Evolutionary conservation across 345 rosid species (phyloP), one percentile per base, ranked within the genome.

Genomic region (Moringa oleifera): DNA sequence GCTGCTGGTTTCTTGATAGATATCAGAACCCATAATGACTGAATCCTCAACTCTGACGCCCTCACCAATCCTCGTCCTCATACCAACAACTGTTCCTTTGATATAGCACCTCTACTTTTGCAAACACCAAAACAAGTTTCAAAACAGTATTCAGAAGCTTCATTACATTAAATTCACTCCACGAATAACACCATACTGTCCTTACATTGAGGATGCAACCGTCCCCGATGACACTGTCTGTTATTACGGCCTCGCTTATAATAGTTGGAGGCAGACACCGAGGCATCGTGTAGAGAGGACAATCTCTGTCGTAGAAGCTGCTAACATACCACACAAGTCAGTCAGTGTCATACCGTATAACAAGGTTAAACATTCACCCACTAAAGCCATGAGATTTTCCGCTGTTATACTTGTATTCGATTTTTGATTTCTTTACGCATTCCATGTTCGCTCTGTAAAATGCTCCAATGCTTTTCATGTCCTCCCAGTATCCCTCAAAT

Each of bases 401-500:
- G n/a, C n/a, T n/a, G n/a, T n/a, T n/a, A n/a, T n/a, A 83, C 83
- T 81, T 78, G 63, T 66, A 73, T 57, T 65, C 71, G 37, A 56
- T 60, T 58, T 59, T 67, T 20, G 73, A 71, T 68, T 71, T 75
- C 80, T 74, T 85, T 47, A 80, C 74, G 76, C 77, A 78, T 56
- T 89, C 89, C 89, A 91, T 86, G 68, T 83, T 91, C 20, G 96
- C 95, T 49, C 63, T 69, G 65, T 91, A 89, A 71, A 85, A 86
- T 25, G 88, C 89, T 68, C 75, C 68, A 58, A 89, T 67, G 81
- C 78, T 91, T 67, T 70, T 66, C 80, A 87, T 69, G 66, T 87
- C 92, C 72, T 85, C 92, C 98, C 96, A 89, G 50, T 83, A 85
- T 22, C 90, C 96, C 45, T 82, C 81, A 49, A 89, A 86, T 37